Base-by-base conservation (phyloP, 75 land plant species). In the Pseudotsuga menziesii region DNA sequence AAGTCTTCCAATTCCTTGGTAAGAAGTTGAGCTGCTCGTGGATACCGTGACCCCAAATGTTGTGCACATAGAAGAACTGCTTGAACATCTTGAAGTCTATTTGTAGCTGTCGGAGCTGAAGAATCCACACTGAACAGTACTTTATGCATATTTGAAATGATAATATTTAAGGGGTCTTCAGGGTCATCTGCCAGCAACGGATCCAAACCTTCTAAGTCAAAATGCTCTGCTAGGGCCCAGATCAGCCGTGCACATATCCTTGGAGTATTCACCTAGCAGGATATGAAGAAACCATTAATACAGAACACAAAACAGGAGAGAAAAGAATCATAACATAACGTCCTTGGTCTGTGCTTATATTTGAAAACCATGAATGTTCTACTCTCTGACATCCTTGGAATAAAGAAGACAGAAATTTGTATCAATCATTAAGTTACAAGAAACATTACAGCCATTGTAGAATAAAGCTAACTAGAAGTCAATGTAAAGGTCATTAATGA, bases 121-220 rank as follows among this genome's bases (percentile, higher is more conserved):
- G 93, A 84, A 81, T 97, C 99, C n/a, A 82, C 79, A 81, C 86
- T 91, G 87, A 97, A 97, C 60, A 97, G 76, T 36, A 97, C 92
- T 78, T 92, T 97, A 88, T 87, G 99, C 26, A 95, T 91, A 78
- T 92, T 93, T 75, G 92, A 84, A 58, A 97, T 78, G 29, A 94
- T 80, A n/a, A 97, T 88, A 79, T 92, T 97, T 69, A 97, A 74
- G 17, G 96, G 92, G 81, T 97, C 99, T 61, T 97, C 99, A 73
- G 99, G 99, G 72, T 97, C 99, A 79, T 97, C 99, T 22, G 98
- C 96, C 16, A 97, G 91, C 75, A 97, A 85, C 52, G 99, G 99
- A 83, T 97, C 99, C 66, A 97, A 78, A 12, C 98, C 98, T 63
- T 94, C 91, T n/a, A 97, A 80, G 77, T 97, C 96, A 83, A 95